These are phyloP conservation scores for Paraleonurus japonicus DNA, from an alignment of 257 asterid genomes.

Conservation along the genomic window DNA sequence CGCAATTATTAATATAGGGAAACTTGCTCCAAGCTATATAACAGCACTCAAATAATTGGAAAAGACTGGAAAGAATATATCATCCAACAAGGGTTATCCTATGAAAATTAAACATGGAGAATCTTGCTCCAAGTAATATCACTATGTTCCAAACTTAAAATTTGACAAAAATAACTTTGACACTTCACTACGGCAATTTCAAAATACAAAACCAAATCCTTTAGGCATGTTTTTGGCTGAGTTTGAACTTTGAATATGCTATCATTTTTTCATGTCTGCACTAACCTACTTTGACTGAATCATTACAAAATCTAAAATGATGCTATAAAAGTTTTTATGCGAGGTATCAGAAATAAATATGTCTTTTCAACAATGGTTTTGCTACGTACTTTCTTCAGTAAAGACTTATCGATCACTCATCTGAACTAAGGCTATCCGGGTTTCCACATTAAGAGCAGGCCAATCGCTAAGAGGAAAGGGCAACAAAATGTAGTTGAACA, in stretches of 20 bases:
- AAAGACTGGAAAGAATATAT: not conserved
- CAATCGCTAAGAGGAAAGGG: not conserved
- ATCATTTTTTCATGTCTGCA: not conserved
- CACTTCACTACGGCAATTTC: not conserved
- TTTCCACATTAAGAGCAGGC: not conserved
- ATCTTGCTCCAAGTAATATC: not conserved
- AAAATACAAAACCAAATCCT: not conserved
- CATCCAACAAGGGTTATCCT: not conserved
- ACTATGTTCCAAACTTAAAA: not conserved
- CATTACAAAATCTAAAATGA: not conserved
- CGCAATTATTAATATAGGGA: not conserved
- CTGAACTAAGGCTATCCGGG: not conserved
- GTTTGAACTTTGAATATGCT: conserved; percentile 13
- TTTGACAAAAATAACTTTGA: not conserved
- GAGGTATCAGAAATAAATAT: not conserved
- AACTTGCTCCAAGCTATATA: not conserved
- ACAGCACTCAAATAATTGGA: not conserved
- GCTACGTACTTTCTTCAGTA: not conserved
- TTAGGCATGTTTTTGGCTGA: not conserved
- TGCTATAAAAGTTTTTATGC: not conserved
- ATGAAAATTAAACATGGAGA: not conserved
- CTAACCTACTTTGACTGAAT: not conserved
- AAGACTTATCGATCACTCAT: not conserved
- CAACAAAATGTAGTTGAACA: not conserved
- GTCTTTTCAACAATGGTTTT: not conserved